phyloP scores from a whole-genome alignment of 169 alveolate species.

The Plasmodium sp. region DNA sequence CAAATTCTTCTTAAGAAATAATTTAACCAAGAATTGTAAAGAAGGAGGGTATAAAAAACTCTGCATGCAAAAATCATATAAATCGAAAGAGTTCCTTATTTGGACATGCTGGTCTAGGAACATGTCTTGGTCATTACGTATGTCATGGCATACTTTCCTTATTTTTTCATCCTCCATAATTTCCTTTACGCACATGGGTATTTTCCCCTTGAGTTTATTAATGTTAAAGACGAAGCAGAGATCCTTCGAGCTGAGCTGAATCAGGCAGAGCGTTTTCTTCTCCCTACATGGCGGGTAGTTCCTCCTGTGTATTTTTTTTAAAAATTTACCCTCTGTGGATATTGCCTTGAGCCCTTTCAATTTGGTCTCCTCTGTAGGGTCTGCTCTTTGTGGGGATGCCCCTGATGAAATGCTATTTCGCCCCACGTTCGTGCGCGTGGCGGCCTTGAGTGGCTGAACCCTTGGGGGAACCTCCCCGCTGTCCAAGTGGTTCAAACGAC shows the following conservation, averaged over 20 bases:
- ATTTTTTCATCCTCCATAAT: constrained; percentile 39
- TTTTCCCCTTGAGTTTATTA: constrained; percentile 25
- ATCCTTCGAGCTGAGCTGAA: constrained; percentile 30
- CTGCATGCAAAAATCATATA: constrained; percentile 52
- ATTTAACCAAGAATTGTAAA: constrained; percentile 46
- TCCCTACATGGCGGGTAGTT: neutral
- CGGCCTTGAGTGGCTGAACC: neutral
- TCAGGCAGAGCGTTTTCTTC: constrained; percentile 33
- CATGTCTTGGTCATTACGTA: constrained; percentile 63
- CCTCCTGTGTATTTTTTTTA: neutral
- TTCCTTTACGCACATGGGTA: constrained; percentile 31
- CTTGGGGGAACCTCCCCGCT: neutral
- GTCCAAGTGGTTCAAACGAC: neutral
- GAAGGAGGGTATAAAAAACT: constrained; percentile 61
- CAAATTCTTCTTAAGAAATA: constrained; percentile 24
- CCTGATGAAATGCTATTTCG: neutral
- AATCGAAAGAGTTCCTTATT: constrained; percentile 51
- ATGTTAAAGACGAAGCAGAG: constrained; percentile 62
- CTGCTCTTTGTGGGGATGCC: neutral
- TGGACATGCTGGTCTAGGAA: constrained; percentile 7
- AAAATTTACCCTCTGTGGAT: neutral
- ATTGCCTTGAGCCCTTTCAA: neutral
- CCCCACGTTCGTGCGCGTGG: neutral
- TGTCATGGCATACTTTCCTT: constrained; percentile 47
- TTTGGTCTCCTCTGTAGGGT: neutral